phyloP scores from a whole-genome alignment of 163 green algal species.

The Chloromonas sp. region DNA sequence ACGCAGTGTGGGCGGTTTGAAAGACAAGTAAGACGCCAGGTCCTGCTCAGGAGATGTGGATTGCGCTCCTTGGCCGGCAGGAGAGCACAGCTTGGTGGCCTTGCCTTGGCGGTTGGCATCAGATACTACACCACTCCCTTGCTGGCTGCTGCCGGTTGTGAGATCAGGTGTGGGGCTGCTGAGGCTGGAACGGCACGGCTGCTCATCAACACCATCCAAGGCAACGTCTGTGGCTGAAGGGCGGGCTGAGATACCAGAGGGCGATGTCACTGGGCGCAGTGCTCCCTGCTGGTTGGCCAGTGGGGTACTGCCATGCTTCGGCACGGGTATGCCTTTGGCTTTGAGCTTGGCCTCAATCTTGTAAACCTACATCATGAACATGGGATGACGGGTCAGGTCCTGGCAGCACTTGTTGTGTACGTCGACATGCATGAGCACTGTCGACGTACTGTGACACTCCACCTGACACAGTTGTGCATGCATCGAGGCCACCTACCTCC shows the following conservation, averaged over 20 bases:
- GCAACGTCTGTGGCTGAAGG: background rate
- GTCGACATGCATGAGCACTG: too few species aligned
- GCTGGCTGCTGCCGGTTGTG: background rate
- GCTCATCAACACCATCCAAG: background rate
- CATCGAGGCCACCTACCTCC: too few species aligned
- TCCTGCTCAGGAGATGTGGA: background rate
- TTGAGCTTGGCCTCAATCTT: conserved; percentile 1
- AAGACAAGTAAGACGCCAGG: background rate
- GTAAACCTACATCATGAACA: background rate
- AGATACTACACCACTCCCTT: too few species aligned
- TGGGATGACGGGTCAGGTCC: too few species aligned
- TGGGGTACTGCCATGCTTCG: background rate
- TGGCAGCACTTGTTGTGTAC: too few species aligned
- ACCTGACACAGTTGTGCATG: too few species aligned
- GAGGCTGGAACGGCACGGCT: background rate
- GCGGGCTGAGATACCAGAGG: background rate
- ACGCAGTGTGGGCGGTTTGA: background rate
- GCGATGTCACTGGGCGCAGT: background rate
- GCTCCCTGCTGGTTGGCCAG: background rate
- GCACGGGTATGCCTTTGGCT: background rate
- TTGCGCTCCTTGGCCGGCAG: too few species aligned
- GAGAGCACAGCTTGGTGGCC: background rate
- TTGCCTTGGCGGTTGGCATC: too few species aligned
- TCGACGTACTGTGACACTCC: too few species aligned
- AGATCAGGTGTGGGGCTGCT: background rate